Evolutionary conservation across 345 rosid genomes (phyloP).

Genomic region (Populus simonii): DNA sequence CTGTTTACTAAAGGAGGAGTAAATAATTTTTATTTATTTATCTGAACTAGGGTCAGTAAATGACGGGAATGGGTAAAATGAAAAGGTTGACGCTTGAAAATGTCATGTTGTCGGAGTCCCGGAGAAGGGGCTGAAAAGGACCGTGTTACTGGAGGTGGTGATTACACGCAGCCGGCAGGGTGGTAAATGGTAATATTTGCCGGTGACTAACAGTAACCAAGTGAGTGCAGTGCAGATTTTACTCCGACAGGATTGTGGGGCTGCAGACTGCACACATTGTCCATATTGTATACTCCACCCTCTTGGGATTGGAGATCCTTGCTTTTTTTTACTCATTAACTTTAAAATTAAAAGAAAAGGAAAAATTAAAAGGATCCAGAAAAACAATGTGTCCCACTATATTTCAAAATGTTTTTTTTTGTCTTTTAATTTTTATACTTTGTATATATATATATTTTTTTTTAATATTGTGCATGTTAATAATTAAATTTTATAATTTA

Average conservation of each 20-base stretch:
- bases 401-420: no score
- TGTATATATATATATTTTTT: no score
- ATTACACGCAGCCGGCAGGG: background rate
- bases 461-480: no score
- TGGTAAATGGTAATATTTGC: background rate
- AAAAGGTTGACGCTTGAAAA: background rate
- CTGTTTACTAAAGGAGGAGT: background rate
- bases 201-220: background rate
- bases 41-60: background rate
- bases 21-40: no score
- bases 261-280: background rate
- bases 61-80: background rate
- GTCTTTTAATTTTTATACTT: no score
- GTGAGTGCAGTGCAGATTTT: background rate
- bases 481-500: no score
- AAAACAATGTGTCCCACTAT: no score
- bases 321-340: background rate
- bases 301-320: conserved; percentile 14
- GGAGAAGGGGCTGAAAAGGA: background rate
- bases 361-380: no score
- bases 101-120: background rate
- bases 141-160: background rate
- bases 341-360: no score
- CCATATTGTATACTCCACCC: background rate
- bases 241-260: background rate